Evolutionary conservation across 2,329 filamentous ascomycete genomes (phyloP), one percentile per base, ranked within the genome.

Genomic region (Colletotrichum sojae): DNA sequence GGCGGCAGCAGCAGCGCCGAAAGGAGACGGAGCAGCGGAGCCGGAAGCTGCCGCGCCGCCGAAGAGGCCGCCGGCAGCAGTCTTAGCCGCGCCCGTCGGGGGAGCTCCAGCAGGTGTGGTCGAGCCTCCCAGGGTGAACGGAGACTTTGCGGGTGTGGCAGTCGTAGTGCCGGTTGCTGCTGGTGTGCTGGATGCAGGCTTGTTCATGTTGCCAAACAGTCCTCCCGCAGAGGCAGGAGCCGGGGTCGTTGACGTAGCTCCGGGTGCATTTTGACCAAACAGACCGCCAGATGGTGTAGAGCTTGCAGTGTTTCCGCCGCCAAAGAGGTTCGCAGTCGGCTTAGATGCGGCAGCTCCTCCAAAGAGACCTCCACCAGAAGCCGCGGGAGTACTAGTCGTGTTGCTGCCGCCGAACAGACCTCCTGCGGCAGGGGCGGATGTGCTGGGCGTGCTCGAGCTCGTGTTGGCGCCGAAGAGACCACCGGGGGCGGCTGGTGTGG

Each of bases 101-200:
- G 87, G 87, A n/a, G 84, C 83, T 43, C 87, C 87, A 22, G 86
- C 86, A 16, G 87, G 86, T 43, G 87, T 88, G 2, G 86, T 88
- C 18, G 86, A 88, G 61, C 81, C 79, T 62, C 81, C 79, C 40
- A 87, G 73, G n/a, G 77, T 73, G 63, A 87, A 83, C 61, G 81
- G 69, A 16, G 85, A 82, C 76, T 88, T 88, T n/a, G 82, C 81
- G 31, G 83, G 83, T 20, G 83, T 85, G 20, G 80, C 76, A 53
- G 74, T 71, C 31, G 77, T 16, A 36, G 31, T 36, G 9, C 31
- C 31, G 10, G 31, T 46, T 22, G 65, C 49, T 27, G 59, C 73
- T 63, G 25, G 73, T 45, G 57, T 70, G 45, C 63, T 55, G 27
- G 51, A 54, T 27, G 63, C 58, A 48, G 61, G 39, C 46, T 71